Base-by-base conservation (phyloP, 2,329 filamentous ascomycete species). In the Claviceps sp. region DNA sequence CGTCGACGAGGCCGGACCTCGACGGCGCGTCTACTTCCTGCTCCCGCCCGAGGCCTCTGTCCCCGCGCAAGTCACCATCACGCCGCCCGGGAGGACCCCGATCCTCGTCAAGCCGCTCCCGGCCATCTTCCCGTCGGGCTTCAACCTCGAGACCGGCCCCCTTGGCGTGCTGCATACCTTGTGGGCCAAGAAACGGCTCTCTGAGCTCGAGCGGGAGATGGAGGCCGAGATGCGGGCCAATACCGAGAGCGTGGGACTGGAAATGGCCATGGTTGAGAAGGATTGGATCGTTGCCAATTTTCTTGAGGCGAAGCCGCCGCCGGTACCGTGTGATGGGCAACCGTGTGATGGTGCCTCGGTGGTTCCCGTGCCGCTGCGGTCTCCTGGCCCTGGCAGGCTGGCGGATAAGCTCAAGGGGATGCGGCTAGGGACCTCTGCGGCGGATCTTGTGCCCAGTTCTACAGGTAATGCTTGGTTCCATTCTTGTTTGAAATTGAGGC, bases 271-370 rank as follows among this genome's bases (percentile, higher is more conserved):
- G 47, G 81, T 88, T 53, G 89, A 95, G 67, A 86, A 83, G 63
- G 78, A 86, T 59, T 95, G 88, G 88, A 89, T 95, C 50, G 79
- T 88, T 61, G 74, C 82, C 47, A 87, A 89, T 59, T 95, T 95
- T 53, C 62, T 64, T 37, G 59, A 55, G 5, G 1, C 43, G 22
- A 22, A 22, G 43, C 24, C 22, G 24, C 24, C 43, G 14, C 9
- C 16, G 40, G 60, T 65, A 14, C 60, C 54, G 55, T 65, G 14
- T 62, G 55, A 57, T 59, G 54, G 56, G 55, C 42, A 51, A 55
- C 60, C 16, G 26, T 45, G 13, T 47, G 30, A 34, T 34, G 30
- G 30, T 9, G 30, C 9, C 30, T 34, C 30, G 4, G 30, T 11
- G 30, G 30, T 34, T 34, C 30, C 9, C 30, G 30, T 34, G 30